These are phyloP conservation scores for Ceratobasidium sp. DNA, from an alignment of 1,284 basidiomycete species.

Conservation along the genomic window DNA sequence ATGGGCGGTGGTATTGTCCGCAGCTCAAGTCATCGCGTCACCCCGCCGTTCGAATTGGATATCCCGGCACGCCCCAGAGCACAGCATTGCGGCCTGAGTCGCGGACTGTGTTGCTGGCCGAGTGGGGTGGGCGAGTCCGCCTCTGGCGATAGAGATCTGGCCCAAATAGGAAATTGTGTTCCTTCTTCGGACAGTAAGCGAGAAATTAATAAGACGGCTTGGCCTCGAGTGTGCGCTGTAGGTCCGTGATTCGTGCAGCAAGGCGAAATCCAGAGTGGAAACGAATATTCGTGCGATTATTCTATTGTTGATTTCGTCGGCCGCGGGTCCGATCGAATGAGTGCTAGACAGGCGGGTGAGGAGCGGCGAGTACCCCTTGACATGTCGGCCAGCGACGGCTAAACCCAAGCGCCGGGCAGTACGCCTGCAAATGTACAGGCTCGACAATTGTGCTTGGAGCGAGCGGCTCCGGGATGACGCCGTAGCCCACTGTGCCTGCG, in stretches of 20 bases:
- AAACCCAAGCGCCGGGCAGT: background rate
- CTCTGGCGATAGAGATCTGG: background rate
- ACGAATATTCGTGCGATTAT: background rate
- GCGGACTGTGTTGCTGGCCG: background rate
- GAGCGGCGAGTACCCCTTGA: background rate
- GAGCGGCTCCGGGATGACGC: background rate
- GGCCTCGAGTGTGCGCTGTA: background rate
- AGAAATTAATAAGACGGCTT: background rate
- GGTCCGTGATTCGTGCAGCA: background rate
- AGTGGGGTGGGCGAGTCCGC: background rate
- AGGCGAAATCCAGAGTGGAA: background rate
- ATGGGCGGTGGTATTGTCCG: constrained; percentile 21
- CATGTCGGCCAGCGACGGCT: background rate
- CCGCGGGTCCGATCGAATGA: background rate
- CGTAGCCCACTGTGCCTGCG: background rate
- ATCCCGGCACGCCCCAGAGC: constrained; percentile 1
- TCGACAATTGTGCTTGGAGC: background rate
- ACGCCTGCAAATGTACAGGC: background rate
- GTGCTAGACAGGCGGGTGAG: background rate
- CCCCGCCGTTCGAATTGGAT: background rate
- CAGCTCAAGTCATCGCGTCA: background rate
- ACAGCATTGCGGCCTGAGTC: background rate
- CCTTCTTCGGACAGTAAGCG: constrained; percentile 13
- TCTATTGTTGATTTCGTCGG: background rate
- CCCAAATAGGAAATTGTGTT: constrained; percentile 8